Evolutionary conservation across 2,329 filamentous ascomycete genomes (phyloP).

Genomic region (Penicillium decumbens): DNA sequence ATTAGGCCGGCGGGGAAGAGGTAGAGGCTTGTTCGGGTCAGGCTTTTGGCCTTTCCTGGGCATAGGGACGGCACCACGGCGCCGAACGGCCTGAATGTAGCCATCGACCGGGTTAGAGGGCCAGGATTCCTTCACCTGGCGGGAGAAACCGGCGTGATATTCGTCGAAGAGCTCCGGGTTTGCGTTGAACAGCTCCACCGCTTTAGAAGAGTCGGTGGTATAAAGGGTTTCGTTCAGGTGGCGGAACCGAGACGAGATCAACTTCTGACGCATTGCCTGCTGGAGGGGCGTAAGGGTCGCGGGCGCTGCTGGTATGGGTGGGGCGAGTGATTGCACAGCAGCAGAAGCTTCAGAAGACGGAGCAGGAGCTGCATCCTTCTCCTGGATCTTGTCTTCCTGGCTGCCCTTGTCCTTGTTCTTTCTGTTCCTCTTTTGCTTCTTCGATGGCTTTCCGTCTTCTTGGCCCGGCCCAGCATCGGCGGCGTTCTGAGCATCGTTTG

Average conservation of each 20-base stretch:
- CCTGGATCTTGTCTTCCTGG: constrained; percentile 20
- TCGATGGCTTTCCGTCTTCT: constrained; percentile 23
- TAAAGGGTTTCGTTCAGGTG: constrained; percentile 97
- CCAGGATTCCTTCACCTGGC: constrained; percentile 86
- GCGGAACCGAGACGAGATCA: constrained; percentile 90
- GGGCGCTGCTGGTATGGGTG: constrained; percentile 43
- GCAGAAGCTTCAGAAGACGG: constrained; percentile 5
- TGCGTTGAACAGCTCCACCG: constrained; percentile 74
- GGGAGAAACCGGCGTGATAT: constrained; percentile 93
- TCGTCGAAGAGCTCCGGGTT: constrained; percentile 92
- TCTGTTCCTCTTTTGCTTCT: constrained; percentile 31
- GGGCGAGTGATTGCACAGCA: constrained; percentile 19
- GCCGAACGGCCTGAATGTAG: constrained; percentile 68
- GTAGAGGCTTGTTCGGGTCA: constrained; percentile 29
- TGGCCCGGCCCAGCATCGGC: constrained; percentile 22
- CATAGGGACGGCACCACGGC: constrained; percentile 55
- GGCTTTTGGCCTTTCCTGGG: constrained; percentile 41
- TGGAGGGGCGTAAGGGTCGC: constrained; percentile 84
- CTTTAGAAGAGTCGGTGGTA: constrained; percentile 78
- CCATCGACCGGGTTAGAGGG: constrained; percentile 91
- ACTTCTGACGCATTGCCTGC: constrained; percentile 88
- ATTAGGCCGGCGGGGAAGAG: constrained; percentile 64
- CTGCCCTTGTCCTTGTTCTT: constrained; percentile 31
- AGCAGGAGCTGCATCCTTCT: constrained; percentile 14
- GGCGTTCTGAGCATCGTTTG: constrained; percentile 20